Evolutionary conservation across 495 filamentous ascomycete species (phyloP), one percentile per base, ranked within the genome.

Genomic region (Tuber calosporum): DNA sequence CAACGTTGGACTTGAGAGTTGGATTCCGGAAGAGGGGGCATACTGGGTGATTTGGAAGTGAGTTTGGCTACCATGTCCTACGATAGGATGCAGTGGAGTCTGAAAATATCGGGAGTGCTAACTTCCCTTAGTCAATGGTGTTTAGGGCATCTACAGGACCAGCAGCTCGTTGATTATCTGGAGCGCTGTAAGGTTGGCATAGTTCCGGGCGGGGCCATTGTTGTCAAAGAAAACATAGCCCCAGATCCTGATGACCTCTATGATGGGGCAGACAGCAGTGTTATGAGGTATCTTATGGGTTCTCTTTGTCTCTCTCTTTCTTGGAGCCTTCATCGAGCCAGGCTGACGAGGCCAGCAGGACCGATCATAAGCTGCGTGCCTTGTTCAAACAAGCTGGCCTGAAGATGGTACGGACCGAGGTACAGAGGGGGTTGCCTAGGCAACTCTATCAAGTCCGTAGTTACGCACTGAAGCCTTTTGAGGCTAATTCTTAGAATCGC

Each of bases 181-280:
- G 72, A 82, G 75, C 84, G 90, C 48, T 92, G 92, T 79, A 85
- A 83, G 53, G 76, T 78, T 0, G 87, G 84, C 0, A 73, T 96
- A 69, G 85, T 74, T 58, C 77, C 72, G 39, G 83, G 69, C 84
- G 91, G 68, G 81, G 85, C 87, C 71, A 88, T 97, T 40, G 88
- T 97, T 6, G 83, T 97, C 36, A 97, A 97, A 84, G 94, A 97
- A 86, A 97, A 97, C 80, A 79, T 91, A 78, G 91, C 87, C 41
- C 91, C 88, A 3, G 83, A 86, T 74, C 80, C 81, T 0, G 71
- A 83, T 36, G 93, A 97, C 84, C 82, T 91, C 38, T 96, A 89
- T 81, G 93, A 97, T 82, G 87, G 89, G 48, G 73, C 84, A 75
- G 94, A 97, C 81, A 93, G 88, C 75, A 91, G 89, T 81, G 92